Conservation (phyloP, 768 basidiomycete genomes). For the Boletus patriciae region DNA sequence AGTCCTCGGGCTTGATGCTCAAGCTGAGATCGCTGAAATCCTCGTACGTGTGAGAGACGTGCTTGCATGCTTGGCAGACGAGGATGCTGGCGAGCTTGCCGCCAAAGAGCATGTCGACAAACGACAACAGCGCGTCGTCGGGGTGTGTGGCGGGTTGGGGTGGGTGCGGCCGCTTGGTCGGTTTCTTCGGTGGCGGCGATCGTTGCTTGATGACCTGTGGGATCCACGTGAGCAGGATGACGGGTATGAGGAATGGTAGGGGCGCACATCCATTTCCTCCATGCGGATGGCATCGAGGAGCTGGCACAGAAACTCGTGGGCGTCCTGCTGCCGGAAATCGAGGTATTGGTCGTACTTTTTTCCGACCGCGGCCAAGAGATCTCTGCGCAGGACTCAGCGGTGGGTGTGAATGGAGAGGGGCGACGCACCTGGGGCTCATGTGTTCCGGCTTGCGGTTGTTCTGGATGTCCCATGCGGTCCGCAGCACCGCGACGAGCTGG, state of each 20-base stretch:
- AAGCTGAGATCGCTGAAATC: slow-evolving; percentile 94
- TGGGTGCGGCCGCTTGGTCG: slow-evolving; percentile 24
- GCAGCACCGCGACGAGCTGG: slow-evolving; percentile 59
- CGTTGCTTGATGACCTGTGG: slow-evolving; percentile 78
- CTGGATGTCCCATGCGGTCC: slow-evolving; percentile 65
- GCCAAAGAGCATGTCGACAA: slow-evolving; percentile 89
- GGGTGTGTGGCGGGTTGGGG: slow-evolving; percentile 16
- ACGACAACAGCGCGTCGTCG: slow-evolving; percentile 60
- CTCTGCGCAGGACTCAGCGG: slow-evolving; percentile 37
- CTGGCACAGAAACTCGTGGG: slow-evolving; percentile 90
- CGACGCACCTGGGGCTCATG: slow-evolving; percentile 66
- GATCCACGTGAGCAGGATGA: not conserved
- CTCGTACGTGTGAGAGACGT: slow-evolving; percentile 76
- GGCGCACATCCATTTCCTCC: slow-evolving; percentile 86
- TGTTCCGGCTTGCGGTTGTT: slow-evolving; percentile 47
- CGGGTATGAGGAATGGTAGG: not conserved
- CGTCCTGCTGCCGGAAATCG: slow-evolving; percentile 94
- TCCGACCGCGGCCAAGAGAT: slow-evolving; percentile 65
- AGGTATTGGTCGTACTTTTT: slow-evolving; percentile 92
- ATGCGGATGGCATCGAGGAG: slow-evolving; percentile 90
- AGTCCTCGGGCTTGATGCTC: slow-evolving; percentile 83
- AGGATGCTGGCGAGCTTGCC: slow-evolving; percentile 88
- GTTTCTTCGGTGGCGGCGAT: slow-evolving; percentile 43
- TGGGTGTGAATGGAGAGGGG: not conserved
- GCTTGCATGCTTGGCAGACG: slow-evolving; percentile 92